These are phyloP conservation scores for Fusarium papillatum DNA, from an alignment of 2,329 filamentous ascomycete genomes.

Conservation along the genomic window DNA sequence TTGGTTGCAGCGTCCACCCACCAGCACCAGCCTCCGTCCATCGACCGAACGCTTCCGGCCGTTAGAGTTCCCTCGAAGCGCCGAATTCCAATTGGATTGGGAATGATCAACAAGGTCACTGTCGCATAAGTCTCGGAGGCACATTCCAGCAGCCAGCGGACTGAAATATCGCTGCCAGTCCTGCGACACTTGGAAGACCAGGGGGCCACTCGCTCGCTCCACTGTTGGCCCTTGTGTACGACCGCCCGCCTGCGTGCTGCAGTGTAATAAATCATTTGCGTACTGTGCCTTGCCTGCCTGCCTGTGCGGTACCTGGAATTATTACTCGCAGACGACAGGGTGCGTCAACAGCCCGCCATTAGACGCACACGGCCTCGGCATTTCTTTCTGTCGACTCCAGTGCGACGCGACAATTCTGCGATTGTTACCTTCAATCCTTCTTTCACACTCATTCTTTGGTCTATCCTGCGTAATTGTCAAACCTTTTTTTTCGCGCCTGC, in stretches of 20 bases:
- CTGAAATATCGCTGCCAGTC: slow-evolving; percentile 23
- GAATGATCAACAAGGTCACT: slow-evolving; percentile 42
- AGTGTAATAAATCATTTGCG: slow-evolving; percentile 27
- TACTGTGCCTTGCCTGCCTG: neutral
- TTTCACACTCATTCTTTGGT: slow-evolving; percentile 24
- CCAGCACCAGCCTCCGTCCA: neutral
- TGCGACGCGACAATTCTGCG: slow-evolving; percentile 5
- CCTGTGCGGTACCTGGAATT: slow-evolving; percentile 11
- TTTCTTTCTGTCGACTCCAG: slow-evolving; percentile 19
- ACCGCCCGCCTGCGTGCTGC: slow-evolving; percentile 33
- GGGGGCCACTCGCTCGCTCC: slow-evolving; percentile 22
- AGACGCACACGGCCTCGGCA: slow-evolving; percentile 35
- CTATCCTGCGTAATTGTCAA: neutral
- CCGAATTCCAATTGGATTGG: slow-evolving; percentile 36
- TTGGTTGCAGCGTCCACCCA: slow-evolving; percentile 28
- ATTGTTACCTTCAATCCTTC: slow-evolving; percentile 8
- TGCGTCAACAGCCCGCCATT: slow-evolving; percentile 33
- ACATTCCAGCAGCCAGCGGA: slow-evolving; percentile 40
- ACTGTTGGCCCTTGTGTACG: slow-evolving; percentile 30
- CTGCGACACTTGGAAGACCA: slow-evolving; percentile 34
- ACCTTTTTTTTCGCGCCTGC: neutral
- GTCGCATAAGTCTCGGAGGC: slow-evolving; percentile 38
- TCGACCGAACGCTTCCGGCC: slow-evolving; percentile 19
- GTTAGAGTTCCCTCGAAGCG: slow-evolving; percentile 25
- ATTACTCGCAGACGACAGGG: slow-evolving; percentile 21